Evolutionary conservation across 169 alveolate genomes (phyloP).

Genomic region (Toxoplasma gondii): DNA sequence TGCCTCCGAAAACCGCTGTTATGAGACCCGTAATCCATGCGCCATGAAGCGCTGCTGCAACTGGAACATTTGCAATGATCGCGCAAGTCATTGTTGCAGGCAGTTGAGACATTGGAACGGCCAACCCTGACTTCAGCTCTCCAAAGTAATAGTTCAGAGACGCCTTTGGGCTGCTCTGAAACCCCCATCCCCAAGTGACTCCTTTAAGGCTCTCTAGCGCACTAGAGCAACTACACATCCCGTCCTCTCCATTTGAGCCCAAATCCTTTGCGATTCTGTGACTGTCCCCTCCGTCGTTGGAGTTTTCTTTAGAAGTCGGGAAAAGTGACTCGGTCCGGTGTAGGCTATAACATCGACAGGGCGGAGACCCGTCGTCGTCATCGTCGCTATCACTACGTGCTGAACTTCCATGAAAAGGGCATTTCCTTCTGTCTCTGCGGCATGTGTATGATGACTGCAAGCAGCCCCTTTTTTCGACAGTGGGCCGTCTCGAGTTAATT

Average conservation of each 20-base stretch:
- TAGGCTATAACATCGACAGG: background rate
- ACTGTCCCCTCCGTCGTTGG: background rate
- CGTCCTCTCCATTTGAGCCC: background rate
- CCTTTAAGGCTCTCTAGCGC: conserved; percentile 22
- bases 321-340: background rate
- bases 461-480: background rate
- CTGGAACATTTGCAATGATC: conserved; percentile 37
- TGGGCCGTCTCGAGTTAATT: too few species aligned
- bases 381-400: background rate
- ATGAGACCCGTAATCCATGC: conserved; percentile 47
- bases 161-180: background rate
- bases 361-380: background rate
- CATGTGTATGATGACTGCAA: background rate
- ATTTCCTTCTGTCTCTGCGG: background rate
- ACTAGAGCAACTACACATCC: background rate
- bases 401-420: background rate
- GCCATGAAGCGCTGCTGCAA: conserved; percentile 33
- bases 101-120: conserved; percentile 41
- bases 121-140: conserved; percentile 20
- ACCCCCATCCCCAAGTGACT: conserved; percentile 40
- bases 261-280: background rate
- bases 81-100: conserved; percentile 59
- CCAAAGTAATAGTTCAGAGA: background rate
- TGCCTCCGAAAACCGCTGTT: conserved; percentile 42
- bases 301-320: background rate